phyloP scores from a whole-genome alignment of 192 early-diverging fungal species.

The Backusella sp. region DNA sequence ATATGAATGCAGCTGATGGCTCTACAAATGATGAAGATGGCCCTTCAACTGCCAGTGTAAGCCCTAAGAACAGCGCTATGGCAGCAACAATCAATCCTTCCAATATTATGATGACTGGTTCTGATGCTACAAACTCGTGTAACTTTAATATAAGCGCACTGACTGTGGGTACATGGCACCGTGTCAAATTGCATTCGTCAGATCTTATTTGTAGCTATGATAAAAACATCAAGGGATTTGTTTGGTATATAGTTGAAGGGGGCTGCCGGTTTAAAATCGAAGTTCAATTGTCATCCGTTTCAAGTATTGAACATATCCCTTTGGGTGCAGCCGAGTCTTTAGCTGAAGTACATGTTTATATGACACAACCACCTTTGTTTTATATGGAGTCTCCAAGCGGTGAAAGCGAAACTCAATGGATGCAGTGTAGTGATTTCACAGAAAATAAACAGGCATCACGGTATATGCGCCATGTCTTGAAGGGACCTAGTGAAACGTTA shows the following conservation, averaged over 20 bases:
- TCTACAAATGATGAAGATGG: background rate
- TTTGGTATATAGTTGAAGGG: slow-evolving; percentile 59
- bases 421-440: slow-evolving; percentile 64
- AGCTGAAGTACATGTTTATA: slow-evolving; percentile 45
- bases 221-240: slow-evolving; percentile 41
- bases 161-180: slow-evolving; percentile 59
- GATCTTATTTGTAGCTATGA: slow-evolving; percentile 55
- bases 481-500: slow-evolving; percentile 34
- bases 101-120: background rate
- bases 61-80: background rate
- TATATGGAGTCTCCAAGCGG: slow-evolving; percentile 47
- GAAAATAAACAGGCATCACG: slow-evolving; percentile 59
- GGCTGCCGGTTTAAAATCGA: slow-evolving; percentile 58
- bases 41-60: background rate
- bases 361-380: slow-evolving; percentile 53
- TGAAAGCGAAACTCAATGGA: slow-evolving; percentile 40
- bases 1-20: background rate
- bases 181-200: slow-evolving; percentile 45
- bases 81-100: background rate
- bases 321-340: slow-evolving; percentile 25
- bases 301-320: slow-evolving; percentile 39
- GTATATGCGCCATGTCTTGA: slow-evolving; percentile 49
- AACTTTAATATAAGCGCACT: slow-evolving; percentile 44
- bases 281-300: slow-evolving; percentile 44
- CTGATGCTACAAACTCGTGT: background rate